Evolutionary conservation across 148 eudicot species (phyloP).

Genomic region (Agrostemma githago): DNA sequence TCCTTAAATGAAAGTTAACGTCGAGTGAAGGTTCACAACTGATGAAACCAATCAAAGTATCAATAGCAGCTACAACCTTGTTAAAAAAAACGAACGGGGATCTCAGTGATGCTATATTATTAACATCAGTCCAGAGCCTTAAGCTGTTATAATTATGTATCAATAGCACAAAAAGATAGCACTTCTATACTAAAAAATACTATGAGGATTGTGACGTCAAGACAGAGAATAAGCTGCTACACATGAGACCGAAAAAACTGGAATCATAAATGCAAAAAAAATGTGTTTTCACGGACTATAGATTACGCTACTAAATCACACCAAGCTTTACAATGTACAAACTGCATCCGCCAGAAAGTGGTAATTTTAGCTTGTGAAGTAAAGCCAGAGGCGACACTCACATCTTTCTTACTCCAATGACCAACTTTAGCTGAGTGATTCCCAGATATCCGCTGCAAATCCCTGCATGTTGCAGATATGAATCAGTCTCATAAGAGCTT

Average conservation of each 20-base stretch:
- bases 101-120: background rate
- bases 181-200: background rate
- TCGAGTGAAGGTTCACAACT: background rate
- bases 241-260: background rate
- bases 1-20: background rate
- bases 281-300: background rate
- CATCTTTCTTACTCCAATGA: constrained; percentile 65
- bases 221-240: background rate
- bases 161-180: background rate
- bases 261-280: background rate
- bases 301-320: background rate
- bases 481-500: constrained; percentile 44
- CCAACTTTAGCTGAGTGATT: constrained; percentile 72
- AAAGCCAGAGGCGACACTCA: constrained; percentile 27
- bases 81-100: background rate
- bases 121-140: background rate
- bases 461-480: constrained; percentile 73
- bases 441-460: constrained; percentile 86
- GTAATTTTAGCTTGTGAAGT: background rate
- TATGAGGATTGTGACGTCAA: background rate
- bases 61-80: background rate
- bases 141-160: background rate
- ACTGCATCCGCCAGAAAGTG: constrained; percentile 1
- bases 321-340: background rate
- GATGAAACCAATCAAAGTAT: too few species aligned